phyloP scores from a whole-genome alignment of 257 asterid species.

The Plantago ovata region DNA sequence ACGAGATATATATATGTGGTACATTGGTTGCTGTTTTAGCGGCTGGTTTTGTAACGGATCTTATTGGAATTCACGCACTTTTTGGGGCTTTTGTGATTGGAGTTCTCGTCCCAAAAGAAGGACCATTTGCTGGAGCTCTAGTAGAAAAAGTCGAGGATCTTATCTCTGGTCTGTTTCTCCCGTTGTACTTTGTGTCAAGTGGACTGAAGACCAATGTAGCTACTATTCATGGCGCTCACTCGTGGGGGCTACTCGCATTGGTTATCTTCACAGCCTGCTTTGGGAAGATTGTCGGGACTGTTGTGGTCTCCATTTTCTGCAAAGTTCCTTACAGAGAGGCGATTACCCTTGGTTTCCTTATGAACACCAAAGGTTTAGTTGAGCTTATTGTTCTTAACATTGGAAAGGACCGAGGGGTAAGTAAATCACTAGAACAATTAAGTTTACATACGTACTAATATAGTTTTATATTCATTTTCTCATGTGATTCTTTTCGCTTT shows the following conservation, averaged over 20 bases:
- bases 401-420: slow-evolving; percentile 48
- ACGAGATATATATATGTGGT: slow-evolving; percentile 45
- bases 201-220: slow-evolving; percentile 42
- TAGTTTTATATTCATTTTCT: background rate
- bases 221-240: slow-evolving; percentile 41
- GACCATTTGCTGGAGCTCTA: slow-evolving; percentile 36
- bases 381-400: slow-evolving; percentile 52
- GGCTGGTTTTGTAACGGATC: slow-evolving; percentile 45
- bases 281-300: slow-evolving; percentile 45
- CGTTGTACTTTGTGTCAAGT: slow-evolving; percentile 47
- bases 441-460: background rate
- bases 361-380: slow-evolving; percentile 50
- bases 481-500: background rate
- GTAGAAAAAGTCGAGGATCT: slow-evolving; percentile 40
- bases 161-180: slow-evolving; percentile 46
- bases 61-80: slow-evolving; percentile 51
- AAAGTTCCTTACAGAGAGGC: slow-evolving; percentile 45
- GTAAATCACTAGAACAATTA: background rate
- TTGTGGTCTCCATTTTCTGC: slow-evolving; percentile 31
- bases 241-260: slow-evolving; percentile 53
- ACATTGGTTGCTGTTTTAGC: slow-evolving; percentile 43
- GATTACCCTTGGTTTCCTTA: slow-evolving; percentile 41
- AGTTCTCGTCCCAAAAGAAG: slow-evolving; percentile 45
- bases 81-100: slow-evolving; percentile 60
- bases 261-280: slow-evolving; percentile 41